Conservation (phyloP, 345 rosid genomes). For the Eucalyptus camaldulensis region DNA sequence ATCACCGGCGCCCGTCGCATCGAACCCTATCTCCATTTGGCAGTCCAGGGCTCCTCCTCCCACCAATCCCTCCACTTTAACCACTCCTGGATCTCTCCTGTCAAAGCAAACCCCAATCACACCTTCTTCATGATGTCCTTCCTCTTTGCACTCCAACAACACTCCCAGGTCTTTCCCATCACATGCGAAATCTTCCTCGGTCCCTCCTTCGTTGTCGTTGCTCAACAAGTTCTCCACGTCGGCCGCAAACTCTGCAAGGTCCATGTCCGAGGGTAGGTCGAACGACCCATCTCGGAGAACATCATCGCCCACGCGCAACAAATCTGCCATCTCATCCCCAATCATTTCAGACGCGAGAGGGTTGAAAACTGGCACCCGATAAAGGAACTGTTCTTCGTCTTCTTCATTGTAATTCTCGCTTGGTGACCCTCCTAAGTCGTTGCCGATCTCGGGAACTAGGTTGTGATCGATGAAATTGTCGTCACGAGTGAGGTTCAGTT, state of each 20-base stretch:
- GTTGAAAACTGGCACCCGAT: conserved; percentile 71
- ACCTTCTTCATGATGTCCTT: neutral
- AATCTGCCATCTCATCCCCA: neutral
- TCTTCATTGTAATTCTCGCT: conserved; percentile 22
- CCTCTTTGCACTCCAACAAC: conserved; percentile 10
- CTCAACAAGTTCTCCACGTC: conserved; percentile 78
- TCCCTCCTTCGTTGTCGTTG: conserved; percentile 5
- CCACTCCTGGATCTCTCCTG: neutral
- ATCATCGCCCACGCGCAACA: neutral
- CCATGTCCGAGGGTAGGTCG: conserved; percentile 57
- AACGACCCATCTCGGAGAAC: neutral
- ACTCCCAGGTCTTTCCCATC: conserved; percentile 17
- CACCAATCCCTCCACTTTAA: neutral
- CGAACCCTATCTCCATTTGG: neutral
- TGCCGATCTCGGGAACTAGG: conserved; percentile 49
- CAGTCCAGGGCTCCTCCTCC: neutral
- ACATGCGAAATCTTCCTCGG: neutral
- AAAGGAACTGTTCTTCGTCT: conserved; percentile 54
- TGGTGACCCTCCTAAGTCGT: conserved; percentile 19
- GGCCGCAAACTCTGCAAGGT: conserved; percentile 77
- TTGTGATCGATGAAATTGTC: neutral
- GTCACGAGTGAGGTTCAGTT: neutral
- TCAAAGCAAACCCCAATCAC: neutral
- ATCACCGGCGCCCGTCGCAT: neutral
- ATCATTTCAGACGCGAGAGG: conserved; percentile 38